Evolutionary conservation across 2,329 filamentous ascomycete genomes (phyloP).

Genomic region (Diaporthe nobilis): DNA sequence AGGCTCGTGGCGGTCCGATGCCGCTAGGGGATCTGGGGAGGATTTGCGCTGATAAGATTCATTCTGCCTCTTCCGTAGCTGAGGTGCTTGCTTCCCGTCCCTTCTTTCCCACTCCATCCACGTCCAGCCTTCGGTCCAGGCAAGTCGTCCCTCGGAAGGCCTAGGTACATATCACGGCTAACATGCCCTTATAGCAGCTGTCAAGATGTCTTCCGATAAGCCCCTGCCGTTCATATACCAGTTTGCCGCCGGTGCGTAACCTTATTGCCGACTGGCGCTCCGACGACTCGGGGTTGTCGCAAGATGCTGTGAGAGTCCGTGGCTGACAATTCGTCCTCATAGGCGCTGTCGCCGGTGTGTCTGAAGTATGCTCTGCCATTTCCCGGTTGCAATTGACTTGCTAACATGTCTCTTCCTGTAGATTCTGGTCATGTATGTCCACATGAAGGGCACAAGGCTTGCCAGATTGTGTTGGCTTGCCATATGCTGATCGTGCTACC

Average conservation of each 20-base stretch:
- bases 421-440: slow-evolving; percentile 87
- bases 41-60: slow-evolving; percentile 32
- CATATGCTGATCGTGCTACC: slow-evolving; percentile 37
- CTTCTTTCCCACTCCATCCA: background rate
- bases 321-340: slow-evolving; percentile 48
- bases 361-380: slow-evolving; percentile 77
- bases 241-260: slow-evolving; percentile 86
- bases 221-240: slow-evolving; percentile 94
- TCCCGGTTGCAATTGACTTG: slow-evolving; percentile 43
- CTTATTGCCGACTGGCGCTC: slow-evolving; percentile 41
- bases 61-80: slow-evolving; percentile 7
- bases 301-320: slow-evolving; percentile 42
- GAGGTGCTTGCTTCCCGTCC: slow-evolving; percentile 8
- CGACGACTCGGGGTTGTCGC: slow-evolving; percentile 41
- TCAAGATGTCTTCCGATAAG: slow-evolving; percentile 76
- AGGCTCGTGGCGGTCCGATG: slow-evolving; percentile 37
- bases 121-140: slow-evolving; percentile 31
- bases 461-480: slow-evolving; percentile 44
- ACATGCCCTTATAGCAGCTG: slow-evolving; percentile 35
- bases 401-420: slow-evolving; percentile 56
- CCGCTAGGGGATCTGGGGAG: slow-evolving; percentile 33
- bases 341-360: slow-evolving; percentile 97
- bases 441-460: slow-evolving; percentile 17
- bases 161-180: background rate
- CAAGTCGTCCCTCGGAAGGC: background rate